These are phyloP conservation scores for Pythium monospermum DNA, from an alignment of 352 stramenopile species.

Conservation along the genomic window DNA sequence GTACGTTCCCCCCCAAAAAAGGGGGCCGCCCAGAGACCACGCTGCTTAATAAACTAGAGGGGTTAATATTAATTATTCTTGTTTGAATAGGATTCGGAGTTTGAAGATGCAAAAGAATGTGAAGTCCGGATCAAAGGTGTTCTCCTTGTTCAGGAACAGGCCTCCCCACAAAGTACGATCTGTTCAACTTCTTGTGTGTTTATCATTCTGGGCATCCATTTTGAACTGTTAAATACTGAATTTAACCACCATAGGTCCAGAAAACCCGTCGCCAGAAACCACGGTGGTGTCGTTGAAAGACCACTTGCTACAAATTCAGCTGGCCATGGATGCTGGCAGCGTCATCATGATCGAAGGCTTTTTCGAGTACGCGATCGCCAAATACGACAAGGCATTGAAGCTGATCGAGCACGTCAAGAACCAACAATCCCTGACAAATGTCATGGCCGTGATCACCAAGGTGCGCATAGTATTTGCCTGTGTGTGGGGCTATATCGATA, in stretches of 20 bases:
- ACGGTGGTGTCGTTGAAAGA: slow-evolving; percentile 1
- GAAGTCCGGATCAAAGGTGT: slow-evolving; percentile 17
- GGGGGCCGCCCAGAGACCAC: no score
- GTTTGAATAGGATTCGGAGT: slow-evolving; percentile 7
- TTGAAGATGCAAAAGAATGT: slow-evolving; percentile 17
- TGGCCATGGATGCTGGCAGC: slow-evolving; percentile 43
- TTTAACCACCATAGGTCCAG: neutral
- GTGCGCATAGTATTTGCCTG: no score
- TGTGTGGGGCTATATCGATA: no score
- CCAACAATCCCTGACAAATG: neutral
- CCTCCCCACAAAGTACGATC: neutral
- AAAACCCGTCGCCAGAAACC: neutral
- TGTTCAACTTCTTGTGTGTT: no score
- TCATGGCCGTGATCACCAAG: neutral
- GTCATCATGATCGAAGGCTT: slow-evolving; percentile 64
- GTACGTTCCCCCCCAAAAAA: no score
- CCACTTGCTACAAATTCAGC: slow-evolving; percentile 29
- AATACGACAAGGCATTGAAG: slow-evolving; percentile 30
- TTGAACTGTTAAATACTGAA: neutral
- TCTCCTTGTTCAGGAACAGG: neutral
- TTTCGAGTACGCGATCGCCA: slow-evolving; percentile 51
- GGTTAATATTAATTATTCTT: neutral
- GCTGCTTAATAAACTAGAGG: no score
- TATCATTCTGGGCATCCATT: neutral
- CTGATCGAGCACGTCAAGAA: neutral